Percentiles rank a stretch among this genome's conserved stretches.
Evolutionary conservation across 768 basidiomycete genomes (phyloP).

Genomic region (Boletus barrowsii): DNA sequence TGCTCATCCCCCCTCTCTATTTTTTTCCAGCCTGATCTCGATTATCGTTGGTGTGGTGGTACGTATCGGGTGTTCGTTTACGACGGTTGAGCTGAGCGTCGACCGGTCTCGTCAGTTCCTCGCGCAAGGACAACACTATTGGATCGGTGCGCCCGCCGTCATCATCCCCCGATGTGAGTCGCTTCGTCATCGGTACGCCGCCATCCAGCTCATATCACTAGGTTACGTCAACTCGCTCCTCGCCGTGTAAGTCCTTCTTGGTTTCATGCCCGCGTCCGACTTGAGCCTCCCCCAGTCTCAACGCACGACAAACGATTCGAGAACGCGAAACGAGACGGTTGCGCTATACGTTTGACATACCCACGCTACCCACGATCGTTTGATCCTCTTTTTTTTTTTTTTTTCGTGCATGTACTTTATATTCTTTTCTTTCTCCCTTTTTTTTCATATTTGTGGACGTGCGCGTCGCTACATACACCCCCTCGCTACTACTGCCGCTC

Average conservation of each 20-base stretch:
- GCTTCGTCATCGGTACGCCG: background rate
- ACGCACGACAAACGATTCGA: constrained; percentile 7
- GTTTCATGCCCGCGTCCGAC: too few species aligned
- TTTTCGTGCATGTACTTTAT: background rate
- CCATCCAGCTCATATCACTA: background rate
- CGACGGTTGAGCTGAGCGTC: too few species aligned
- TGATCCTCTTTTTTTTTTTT: background rate
- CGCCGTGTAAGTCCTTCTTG: constrained; percentile 1
- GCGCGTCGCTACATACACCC: too few species aligned
- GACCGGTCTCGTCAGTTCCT: constrained; percentile 4
- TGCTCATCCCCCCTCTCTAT: background rate
- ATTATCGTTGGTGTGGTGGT: constrained; percentile 5
- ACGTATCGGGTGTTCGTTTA: background rate
- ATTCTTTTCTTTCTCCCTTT: background rate
- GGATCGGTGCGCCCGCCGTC: constrained; percentile 6
- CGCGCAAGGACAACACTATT: constrained; percentile 5
- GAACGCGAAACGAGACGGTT: constrained; percentile 7
- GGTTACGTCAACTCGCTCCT: constrained; percentile 16
- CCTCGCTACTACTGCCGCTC: too few species aligned
- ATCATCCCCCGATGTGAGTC: constrained; percentile 12
- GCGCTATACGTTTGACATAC: constrained; percentile 2
- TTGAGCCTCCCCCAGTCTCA: background rate
- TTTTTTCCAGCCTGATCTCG: constrained; percentile 8
- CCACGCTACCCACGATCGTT: constrained; percentile 1
- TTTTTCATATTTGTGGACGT: too few species aligned